Evolutionary conservation across 2,329 filamentous ascomycete genomes (phyloP).

Genomic region (Alternaria postmessia): DNA sequence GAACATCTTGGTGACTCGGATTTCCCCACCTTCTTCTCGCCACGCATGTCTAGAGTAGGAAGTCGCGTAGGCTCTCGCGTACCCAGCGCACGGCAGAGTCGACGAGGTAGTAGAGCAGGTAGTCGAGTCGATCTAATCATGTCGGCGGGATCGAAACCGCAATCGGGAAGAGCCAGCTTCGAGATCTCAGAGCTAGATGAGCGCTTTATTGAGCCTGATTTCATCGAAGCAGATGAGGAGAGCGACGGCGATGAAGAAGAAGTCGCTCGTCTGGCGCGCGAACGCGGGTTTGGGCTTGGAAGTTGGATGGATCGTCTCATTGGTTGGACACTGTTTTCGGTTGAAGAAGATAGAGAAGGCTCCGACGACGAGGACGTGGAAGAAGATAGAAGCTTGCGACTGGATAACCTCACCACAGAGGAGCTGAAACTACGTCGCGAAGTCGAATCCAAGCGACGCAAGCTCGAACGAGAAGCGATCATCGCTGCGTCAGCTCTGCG

Average conservation of each 20-base stretch:
- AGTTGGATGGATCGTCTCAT: constrained; percentile 66
- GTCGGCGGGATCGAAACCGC: constrained; percentile 33
- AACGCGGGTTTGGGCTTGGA: constrained; percentile 64
- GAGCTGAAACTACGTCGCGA: constrained; percentile 49
- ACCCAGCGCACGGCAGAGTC: constrained; percentile 50
- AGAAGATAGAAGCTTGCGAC: constrained; percentile 29
- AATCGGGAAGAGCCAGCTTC: constrained; percentile 41
- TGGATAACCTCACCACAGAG: constrained; percentile 47
- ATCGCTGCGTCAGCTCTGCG: constrained; percentile 40
- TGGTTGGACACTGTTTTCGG: constrained; percentile 64
- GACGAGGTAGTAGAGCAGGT: constrained; percentile 43
- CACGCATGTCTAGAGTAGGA: constrained; percentile 38
- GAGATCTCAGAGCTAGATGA: constrained; percentile 38
- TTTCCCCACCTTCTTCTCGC: constrained; percentile 40
- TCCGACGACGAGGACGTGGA: constrained; percentile 41
- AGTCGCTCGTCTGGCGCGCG: constrained; percentile 59
- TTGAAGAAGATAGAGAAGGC: constrained; percentile 58
- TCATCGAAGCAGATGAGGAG: constrained; percentile 56
- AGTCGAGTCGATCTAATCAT: constrained; percentile 51
- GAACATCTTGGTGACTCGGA: constrained; percentile 48
- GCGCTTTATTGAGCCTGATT: constrained; percentile 56
- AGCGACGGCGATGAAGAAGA: constrained; percentile 61
- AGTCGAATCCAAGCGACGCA: constrained; percentile 48
- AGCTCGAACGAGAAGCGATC: constrained; percentile 48
- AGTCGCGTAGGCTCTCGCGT: constrained; percentile 51